Percentiles rank a stretch among this genome's conserved stretches.
These are phyloP conservation scores for Apiospora aurea DNA, from an alignment of 2,329 filamentous ascomycete species.

Conservation along the genomic window DNA sequence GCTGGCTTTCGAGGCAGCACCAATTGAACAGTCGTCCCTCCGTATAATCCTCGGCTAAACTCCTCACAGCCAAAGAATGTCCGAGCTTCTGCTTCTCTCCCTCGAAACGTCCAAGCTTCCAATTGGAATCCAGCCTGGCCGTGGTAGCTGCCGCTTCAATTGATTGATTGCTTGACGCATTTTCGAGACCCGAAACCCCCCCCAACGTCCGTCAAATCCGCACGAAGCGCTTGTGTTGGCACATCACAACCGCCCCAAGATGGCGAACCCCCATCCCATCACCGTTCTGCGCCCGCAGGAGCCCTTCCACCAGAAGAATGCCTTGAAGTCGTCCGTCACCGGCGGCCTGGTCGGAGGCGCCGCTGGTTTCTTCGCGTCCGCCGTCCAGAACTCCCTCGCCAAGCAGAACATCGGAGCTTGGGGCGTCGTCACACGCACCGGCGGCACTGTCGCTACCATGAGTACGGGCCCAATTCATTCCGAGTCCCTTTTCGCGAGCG, in stretches of 20 bases:
- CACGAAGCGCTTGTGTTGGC: constrained; percentile 17
- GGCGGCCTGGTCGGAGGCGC: constrained; percentile 69
- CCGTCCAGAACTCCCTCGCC: constrained; percentile 85
- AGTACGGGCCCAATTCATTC: constrained; percentile 39
- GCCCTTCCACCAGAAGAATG: constrained; percentile 76
- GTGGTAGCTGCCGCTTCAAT: constrained; percentile 20
- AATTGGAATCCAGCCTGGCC: constrained; percentile 8
- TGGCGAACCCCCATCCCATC: constrained; percentile 43
- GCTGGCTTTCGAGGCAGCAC: background rate
- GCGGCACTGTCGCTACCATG: constrained; percentile 73
- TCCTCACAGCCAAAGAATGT: background rate
- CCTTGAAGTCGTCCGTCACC: constrained; percentile 71
- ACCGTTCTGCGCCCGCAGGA: constrained; percentile 45
- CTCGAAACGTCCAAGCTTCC: constrained; percentile 9
- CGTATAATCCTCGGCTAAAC: constrained; percentile 6
- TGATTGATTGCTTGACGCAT: constrained; percentile 10
- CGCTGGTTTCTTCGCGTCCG: constrained; percentile 75
- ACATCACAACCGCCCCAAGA: constrained; percentile 32
- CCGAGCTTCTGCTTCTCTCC: constrained; percentile 13
- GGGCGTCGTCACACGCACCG: constrained; percentile 81
- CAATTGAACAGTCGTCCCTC: background rate
- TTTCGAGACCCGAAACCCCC: constrained; percentile 9
- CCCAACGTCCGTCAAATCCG: background rate
- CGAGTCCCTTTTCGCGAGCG: background rate
- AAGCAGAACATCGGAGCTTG: constrained; percentile 82